Evolutionary conservation across 495 filamentous ascomycete genomes (phyloP).

Genomic region (Tetracladium setigerum): DNA sequence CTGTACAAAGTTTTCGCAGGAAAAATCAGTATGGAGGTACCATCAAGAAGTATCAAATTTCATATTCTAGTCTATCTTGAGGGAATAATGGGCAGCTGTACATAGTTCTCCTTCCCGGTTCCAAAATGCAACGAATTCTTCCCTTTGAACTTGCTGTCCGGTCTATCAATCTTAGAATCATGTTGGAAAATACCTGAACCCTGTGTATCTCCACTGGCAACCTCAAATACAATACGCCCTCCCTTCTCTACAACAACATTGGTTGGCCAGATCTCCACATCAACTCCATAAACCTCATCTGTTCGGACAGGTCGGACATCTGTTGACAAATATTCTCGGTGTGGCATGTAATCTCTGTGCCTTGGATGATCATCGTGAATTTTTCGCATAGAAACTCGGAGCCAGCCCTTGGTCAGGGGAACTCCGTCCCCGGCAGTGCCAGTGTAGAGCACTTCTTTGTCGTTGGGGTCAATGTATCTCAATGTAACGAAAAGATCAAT

Average conservation of each 20-base stretch:
- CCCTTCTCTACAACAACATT: slow-evolving; percentile 51
- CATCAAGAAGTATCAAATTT: no score
- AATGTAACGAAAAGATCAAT: slow-evolving; percentile 60
- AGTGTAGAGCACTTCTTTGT: slow-evolving; percentile 56
- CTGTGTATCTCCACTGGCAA: slow-evolving; percentile 51
- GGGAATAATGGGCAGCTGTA: no score
- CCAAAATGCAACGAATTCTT: slow-evolving; percentile 48
- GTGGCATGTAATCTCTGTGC: slow-evolving; percentile 32
- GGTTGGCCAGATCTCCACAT: slow-evolving; percentile 61
- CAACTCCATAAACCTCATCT: slow-evolving; percentile 49
- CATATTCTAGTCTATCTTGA: no score
- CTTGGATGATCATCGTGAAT: slow-evolving; percentile 35
- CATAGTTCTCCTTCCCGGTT: no score
- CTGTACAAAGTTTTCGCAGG: no score
- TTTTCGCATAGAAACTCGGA: slow-evolving; percentile 47
- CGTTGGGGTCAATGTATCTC: slow-evolving; percentile 42
- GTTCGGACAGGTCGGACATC: slow-evolving; percentile 46
- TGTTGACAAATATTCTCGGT: slow-evolving; percentile 43
- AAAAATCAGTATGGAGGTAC: no score
- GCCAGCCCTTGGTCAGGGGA: slow-evolving; percentile 46
- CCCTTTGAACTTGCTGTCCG: slow-evolving; percentile 36
- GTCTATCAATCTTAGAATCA: slow-evolving; percentile 28
- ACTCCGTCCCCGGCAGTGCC: slow-evolving; percentile 38
- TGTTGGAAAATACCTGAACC: slow-evolving; percentile 52
- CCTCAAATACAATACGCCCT: slow-evolving; percentile 45